Base-by-base conservation (phyloP, 2,329 filamentous ascomycete species). In the Fusarium bactridioides region DNA sequence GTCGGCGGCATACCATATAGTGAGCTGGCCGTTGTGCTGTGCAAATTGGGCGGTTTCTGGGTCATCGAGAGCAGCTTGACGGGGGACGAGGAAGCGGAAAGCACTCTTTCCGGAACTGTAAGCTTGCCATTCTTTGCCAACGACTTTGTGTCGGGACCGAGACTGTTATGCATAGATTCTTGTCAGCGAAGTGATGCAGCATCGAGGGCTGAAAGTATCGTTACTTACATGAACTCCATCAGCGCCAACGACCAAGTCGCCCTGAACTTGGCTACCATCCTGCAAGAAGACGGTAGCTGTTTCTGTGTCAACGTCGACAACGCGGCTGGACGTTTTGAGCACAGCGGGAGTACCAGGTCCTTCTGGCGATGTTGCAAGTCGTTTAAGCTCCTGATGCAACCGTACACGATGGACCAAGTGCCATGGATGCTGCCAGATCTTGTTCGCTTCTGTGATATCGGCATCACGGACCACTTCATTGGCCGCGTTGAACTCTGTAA, bases 231-330 rank as follows among this genome's bases (percentile, higher is more conserved):
- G 82, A 10, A 89, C 85, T 6, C 88, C 88, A 74, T 90, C 88
- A 3, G 87, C 87, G 3, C 86, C 87, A 5, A 90, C 67, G 9
- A 90, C 71, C 5, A 90, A 71, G 69, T 90, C 87, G 6, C 83
- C 85, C 7, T 80, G 69, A 13, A 86, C 73, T 5, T 73, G 74
- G 1, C 81, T 78, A 0, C 87, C 87, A 57, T 84, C 79, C 6
- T 83, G 83, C 9, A 89, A 80, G 1, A 78, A 82, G 3, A 89
- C 73, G 0, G 76, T 83, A 1, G 81, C 84, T 16, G 72, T 77
- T 6, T 79, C 64, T 0, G 83, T 70, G 59, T 88, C 81, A 1
- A 88, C 82, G 35, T 82, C 78, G 0, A 82, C 76, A 0, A 88
- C 84, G 47, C 79, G 81, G 45, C 80, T 83, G 5, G 82, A 79